Evolutionary conservation across 1,284 basidiomycete genomes (phyloP).

Genomic region (Athelia psychrophila): DNA sequence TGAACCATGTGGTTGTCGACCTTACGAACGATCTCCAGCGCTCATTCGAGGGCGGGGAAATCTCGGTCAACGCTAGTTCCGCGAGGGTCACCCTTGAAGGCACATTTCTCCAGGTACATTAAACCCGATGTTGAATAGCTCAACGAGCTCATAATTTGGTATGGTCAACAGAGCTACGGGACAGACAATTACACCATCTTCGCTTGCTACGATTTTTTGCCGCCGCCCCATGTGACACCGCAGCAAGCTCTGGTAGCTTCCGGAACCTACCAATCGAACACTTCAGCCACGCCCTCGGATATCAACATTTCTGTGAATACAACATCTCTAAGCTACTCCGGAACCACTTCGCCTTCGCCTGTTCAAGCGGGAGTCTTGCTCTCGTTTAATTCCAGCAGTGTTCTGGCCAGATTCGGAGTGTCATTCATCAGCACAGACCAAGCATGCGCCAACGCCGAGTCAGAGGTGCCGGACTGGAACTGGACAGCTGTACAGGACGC

Average conservation of each 20-base stretch:
- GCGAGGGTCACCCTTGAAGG: conserved; percentile 37
- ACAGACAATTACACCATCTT: no score
- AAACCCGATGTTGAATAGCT: not conserved
- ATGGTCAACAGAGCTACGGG: no score
- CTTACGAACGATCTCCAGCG: conserved; percentile 46
- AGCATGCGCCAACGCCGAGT: conserved; percentile 45
- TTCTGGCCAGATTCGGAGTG: conserved; percentile 42
- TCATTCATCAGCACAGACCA: conserved; percentile 40
- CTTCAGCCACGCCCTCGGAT: conserved; percentile 27
- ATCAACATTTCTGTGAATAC: conserved; percentile 30
- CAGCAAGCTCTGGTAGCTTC: no score
- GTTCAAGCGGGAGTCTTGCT: conserved; percentile 44
- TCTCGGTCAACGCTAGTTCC: conserved; percentile 25
- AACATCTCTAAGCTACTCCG: conserved; percentile 34
- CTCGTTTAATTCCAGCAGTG: conserved; percentile 30
- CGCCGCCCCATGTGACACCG: no score
- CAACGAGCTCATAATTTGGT: no score
- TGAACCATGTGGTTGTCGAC: conserved; percentile 27
- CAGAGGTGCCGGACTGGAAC: conserved; percentile 42
- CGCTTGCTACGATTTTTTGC: no score
- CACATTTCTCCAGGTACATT: conserved; percentile 39
- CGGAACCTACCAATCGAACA: conserved; percentile 38
- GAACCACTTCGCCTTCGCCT: conserved; percentile 27
- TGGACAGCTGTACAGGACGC: conserved; percentile 37
- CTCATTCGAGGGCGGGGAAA: conserved; percentile 44